Evolutionary conservation across 1,284 basidiomycete species (phyloP).

Genomic region (Earliella scabrosa): DNA sequence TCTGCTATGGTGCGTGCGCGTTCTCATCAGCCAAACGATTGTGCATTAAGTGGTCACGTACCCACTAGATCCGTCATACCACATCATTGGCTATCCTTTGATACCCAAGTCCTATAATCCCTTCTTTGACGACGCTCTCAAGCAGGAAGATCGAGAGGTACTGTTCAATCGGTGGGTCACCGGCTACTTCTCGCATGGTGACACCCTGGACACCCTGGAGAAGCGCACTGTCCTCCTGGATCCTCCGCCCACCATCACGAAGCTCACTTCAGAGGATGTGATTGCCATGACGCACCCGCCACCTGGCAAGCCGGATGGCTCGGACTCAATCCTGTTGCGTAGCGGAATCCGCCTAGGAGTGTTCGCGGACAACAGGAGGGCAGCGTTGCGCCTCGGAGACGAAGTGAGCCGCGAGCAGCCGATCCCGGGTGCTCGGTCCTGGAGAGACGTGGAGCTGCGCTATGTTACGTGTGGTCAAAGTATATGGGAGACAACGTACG

Average conservation of each 20-base stretch:
- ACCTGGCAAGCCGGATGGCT: constrained; percentile 1
- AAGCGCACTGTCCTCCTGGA: background rate
- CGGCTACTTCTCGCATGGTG: constrained; percentile 17
- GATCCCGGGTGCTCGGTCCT: background rate
- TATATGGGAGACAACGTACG: constrained; percentile 16
- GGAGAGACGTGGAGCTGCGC: constrained; percentile 12
- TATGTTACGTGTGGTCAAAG: constrained; percentile 10
- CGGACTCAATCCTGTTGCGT: constrained; percentile 2
- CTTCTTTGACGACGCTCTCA: constrained; percentile 2
- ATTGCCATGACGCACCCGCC: background rate
- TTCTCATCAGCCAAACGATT: background rate
- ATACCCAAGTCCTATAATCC: constrained; percentile 7
- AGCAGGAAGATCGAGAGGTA: background rate
- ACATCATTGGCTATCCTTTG: constrained; percentile 3
- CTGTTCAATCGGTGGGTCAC: constrained; percentile 11
- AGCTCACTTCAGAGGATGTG: constrained; percentile 10
- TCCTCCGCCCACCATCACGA: constrained; percentile 9
- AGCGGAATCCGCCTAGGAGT: constrained; percentile 4
- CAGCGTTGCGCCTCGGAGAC: background rate
- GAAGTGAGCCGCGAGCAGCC: background rate
- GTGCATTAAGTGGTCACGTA: background rate
- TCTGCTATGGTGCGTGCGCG: constrained; percentile 12
- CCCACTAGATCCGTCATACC: constrained; percentile 6
- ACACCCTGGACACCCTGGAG: constrained; percentile 8
- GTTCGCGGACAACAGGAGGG: background rate